These are phyloP conservation scores for Boletus rubescentipes DNA, from an alignment of 768 basidiomycete species.

Conservation along the genomic window DNA sequence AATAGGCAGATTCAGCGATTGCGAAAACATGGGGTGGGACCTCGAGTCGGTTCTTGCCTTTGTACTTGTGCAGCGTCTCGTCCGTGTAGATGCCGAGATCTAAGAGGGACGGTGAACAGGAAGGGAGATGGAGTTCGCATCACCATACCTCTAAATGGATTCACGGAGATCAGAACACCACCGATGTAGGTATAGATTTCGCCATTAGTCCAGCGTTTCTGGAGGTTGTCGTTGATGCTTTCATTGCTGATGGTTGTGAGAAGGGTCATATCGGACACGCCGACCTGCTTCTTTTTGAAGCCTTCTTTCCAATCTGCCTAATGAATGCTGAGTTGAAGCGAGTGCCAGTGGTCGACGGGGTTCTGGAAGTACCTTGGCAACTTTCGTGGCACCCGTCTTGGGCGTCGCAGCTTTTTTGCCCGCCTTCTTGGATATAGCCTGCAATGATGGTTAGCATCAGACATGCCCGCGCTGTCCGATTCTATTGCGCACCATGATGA, in stretches of 20 bases:
- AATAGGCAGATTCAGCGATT: conserved; percentile 96
- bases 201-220: conserved; percentile 91
- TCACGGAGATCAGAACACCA: conserved; percentile 97
- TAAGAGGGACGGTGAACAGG: conserved; percentile 30
- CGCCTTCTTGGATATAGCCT: conserved; percentile 90
- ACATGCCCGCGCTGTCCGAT: neutral
- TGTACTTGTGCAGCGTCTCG: conserved; percentile 79
- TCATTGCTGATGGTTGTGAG: conserved; percentile 97
- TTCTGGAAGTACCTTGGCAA: conserved; percentile 65
- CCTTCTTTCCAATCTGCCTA: conserved; percentile 99
- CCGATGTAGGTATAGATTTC: conserved; percentile 99
- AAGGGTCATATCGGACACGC: conserved; percentile 98
- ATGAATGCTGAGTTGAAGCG: conserved; percentile 8
- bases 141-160: conserved; percentile 84
- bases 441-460: conserved; percentile 6
- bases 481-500: conserved; percentile 24
- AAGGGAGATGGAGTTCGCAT: conserved; percentile 3
- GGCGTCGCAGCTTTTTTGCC: conserved; percentile 75
- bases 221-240: conserved; percentile 94
- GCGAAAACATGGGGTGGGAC: conserved; percentile 97
- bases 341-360: neutral
- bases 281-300: conserved; percentile 99
- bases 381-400: conserved; percentile 59
- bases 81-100: conserved; percentile 99
- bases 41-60: conserved; percentile 96